Conservation (phyloP, 805 yeast genomes). For the Candida andamanensis region DNA sequence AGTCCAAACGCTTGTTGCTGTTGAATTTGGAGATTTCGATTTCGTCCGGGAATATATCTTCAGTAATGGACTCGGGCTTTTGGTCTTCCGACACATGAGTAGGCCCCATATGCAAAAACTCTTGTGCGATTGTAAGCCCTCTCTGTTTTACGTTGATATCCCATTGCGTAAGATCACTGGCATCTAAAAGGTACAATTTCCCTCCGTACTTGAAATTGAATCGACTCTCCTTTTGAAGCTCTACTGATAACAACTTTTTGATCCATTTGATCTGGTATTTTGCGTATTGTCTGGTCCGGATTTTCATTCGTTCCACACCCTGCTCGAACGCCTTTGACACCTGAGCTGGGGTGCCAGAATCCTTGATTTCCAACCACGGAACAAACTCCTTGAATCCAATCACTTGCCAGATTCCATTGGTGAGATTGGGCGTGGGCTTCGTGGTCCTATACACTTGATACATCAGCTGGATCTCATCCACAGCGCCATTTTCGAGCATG, state of each 20-base stretch:
- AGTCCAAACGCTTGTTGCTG: slow-evolving; percentile 36
- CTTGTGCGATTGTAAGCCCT: slow-evolving; percentile 47
- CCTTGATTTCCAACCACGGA: slow-evolving; percentile 48
- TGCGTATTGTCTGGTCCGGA: slow-evolving; percentile 81
- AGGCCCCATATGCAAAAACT: slow-evolving; percentile 28
- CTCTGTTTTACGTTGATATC: slow-evolving; percentile 45
- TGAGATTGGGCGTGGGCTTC: slow-evolving; percentile 43
- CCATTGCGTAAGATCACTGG: slow-evolving; percentile 71
- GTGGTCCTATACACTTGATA: slow-evolving; percentile 38
- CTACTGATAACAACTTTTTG: slow-evolving; percentile 59
- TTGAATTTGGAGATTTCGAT: slow-evolving; percentile 14
- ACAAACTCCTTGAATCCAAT: slow-evolving; percentile 89
- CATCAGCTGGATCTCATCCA: slow-evolving; percentile 62
- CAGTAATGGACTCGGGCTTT: slow-evolving; percentile 21
- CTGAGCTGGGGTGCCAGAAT: slow-evolving; percentile 10
- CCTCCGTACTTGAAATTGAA: slow-evolving; percentile 55
- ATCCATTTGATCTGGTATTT: slow-evolving; percentile 90
- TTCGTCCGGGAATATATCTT: slow-evolving; percentile 21
- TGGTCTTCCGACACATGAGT: slow-evolving; percentile 18
- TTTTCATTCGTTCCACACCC: slow-evolving; percentile 73
- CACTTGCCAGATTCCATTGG: slow-evolving; percentile 87
- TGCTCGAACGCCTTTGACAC: slow-evolving; percentile 21
- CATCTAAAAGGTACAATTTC: slow-evolving; percentile 63
- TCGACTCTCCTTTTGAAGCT: slow-evolving; percentile 44
- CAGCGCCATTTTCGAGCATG: slow-evolving; percentile 71